These are phyloP conservation scores for Dissoconium aciculare DNA, from an alignment of 2,329 filamentous ascomycete species.

Conservation along the genomic window DNA sequence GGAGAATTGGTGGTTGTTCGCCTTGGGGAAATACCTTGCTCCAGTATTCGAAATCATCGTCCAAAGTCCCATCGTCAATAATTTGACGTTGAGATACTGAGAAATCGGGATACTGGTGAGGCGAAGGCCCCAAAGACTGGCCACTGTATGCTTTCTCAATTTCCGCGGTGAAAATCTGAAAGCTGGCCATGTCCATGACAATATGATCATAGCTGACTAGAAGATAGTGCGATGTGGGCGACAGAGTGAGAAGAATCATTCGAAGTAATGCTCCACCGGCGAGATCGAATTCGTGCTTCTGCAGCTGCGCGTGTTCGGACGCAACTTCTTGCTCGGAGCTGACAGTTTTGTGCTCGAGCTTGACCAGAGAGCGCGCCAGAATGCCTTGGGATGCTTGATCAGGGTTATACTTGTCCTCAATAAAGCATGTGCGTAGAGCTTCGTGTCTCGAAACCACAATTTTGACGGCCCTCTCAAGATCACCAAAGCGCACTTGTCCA, in stretches of 20 bases:
- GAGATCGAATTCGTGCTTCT: constrained; percentile 1
- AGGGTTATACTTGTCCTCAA: background rate
- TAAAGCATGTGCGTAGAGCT: constrained; percentile 1
- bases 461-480: background rate
- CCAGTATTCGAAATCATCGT: constrained; percentile 5
- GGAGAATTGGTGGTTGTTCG: constrained; percentile 4
- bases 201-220: constrained; percentile 25
- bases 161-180: constrained; percentile 15
- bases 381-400: constrained; percentile 1
- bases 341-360: background rate
- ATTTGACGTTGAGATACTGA: constrained; percentile 3
- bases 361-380: background rate
- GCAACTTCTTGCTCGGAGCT: background rate
- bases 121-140: constrained; percentile 1
- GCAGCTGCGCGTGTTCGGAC: background rate
- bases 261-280: background rate
- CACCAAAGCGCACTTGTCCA: background rate
- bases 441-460: constrained; percentile 1
- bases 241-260: background rate
- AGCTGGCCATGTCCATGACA: constrained; percentile 21
- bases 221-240: constrained; percentile 3
- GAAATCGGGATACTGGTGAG: constrained; percentile 2
- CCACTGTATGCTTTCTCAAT: constrained; percentile 12
- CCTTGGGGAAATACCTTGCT: constrained; percentile 2
- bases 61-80: constrained; percentile 1